Percentiles rank a stretch among this genome's conserved stretches.
phyloP scores from a whole-genome alignment of 495 filamentous ascomycete species.

The Penicillium pulvis region DNA sequence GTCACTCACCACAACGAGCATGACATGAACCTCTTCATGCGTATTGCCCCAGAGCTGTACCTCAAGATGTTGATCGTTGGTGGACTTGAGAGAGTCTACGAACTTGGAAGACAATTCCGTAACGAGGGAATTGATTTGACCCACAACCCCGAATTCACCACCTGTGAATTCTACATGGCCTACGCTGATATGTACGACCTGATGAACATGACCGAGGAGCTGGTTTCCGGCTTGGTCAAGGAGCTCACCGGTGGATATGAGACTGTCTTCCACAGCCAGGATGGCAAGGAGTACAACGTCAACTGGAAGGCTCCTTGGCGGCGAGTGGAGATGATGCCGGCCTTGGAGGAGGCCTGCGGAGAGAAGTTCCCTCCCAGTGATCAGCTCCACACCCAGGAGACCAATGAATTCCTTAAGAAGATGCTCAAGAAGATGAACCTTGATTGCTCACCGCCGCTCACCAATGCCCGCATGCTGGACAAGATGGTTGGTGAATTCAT shows the following conservation, averaged over 20 bases:
- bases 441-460: conserved; percentile 85
- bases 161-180: conserved; percentile 95
- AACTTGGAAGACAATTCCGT: conserved; percentile 87
- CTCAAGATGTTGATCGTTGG: conserved; percentile 96
- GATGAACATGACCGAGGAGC: conserved; percentile 91
- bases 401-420: conserved; percentile 80
- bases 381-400: conserved; percentile 86
- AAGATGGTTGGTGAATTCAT: conserved; percentile 96
- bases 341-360: conserved; percentile 82
- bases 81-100: conserved; percentile 89
- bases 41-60: conserved; percentile 92
- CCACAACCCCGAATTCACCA: conserved; percentile 99
- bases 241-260: conserved; percentile 79
- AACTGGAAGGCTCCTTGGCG: conserved; percentile 98
- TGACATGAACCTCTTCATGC: conserved; percentile 90
- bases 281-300: conserved; percentile 80
- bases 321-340: conserved; percentile 94
- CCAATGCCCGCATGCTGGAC: conserved; percentile 97
- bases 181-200: conserved; percentile 92
- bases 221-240: conserved; percentile 91
- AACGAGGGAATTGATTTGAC: conserved; percentile 97
- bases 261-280: conserved; percentile 80
- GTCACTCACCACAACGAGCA: conserved; percentile 93
- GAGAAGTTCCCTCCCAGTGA: conserved; percentile 91
- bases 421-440: conserved; percentile 87